Conservation (phyloP, 1,284 basidiomycete species). For the Ustilago nuda region DNA sequence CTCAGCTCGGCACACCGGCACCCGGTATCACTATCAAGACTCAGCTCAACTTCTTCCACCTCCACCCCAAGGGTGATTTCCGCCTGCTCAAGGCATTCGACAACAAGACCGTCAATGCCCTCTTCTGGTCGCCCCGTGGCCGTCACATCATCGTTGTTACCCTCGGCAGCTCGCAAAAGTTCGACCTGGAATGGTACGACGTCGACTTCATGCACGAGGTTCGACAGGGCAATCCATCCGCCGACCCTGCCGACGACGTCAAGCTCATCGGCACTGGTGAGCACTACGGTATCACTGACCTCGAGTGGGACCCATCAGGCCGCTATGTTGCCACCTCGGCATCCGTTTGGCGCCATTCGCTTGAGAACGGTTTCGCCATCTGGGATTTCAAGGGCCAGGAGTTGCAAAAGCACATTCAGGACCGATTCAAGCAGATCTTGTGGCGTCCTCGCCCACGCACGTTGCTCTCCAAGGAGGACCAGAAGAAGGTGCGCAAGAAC, state of each 20-base stretch:
- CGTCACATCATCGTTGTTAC: conserved; percentile 96
- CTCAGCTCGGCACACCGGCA: conserved; percentile 86
- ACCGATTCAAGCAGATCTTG: conserved; percentile 98
- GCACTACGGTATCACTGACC: conserved; percentile 97
- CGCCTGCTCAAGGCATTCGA: conserved; percentile 85
- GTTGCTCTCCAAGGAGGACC: conserved; percentile 87
- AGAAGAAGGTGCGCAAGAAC: conserved; percentile 87
- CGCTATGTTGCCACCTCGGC: conserved; percentile 93
- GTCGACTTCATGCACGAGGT: conserved; percentile 85
- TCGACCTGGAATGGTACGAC: conserved; percentile 99
- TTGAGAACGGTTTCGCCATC: conserved; percentile 95
- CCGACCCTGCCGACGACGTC: conserved; percentile 80
- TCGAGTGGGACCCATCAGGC: conserved; percentile 98
- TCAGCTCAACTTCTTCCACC: conserved; percentile 94
- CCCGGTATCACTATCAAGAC: conserved; percentile 95
- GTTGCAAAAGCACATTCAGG: conserved; percentile 86
- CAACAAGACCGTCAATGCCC: conserved; percentile 89
- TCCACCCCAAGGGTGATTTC: conserved; percentile 97
- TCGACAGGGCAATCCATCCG: conserved; percentile 74
- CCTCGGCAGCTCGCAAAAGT: conserved; percentile 93
- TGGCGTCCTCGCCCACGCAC: conserved; percentile 95
- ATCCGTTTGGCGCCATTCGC: conserved; percentile 93
- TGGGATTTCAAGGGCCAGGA: conserved; percentile 99
- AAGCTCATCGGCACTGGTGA: conserved; percentile 86
- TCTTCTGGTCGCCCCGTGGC: conserved; percentile 97